Base-by-base conservation (phyloP, 2,329 filamentous ascomycete species). In the Diaporthe vexans region DNA sequence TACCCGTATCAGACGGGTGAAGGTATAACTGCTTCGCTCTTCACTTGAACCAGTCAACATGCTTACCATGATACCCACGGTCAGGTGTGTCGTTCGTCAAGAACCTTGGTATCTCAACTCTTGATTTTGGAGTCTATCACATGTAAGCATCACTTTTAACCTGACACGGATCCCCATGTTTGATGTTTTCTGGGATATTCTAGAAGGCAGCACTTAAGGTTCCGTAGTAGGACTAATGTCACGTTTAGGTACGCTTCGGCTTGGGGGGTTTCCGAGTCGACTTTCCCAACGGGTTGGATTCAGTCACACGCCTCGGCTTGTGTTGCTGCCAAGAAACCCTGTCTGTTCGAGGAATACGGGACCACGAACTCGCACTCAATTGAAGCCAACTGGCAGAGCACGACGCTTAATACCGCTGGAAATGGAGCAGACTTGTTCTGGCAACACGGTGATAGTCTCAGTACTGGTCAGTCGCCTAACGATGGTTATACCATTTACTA, bases 41-140 rank as follows among this genome's bases (percentile, higher is more conserved):
- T 51, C 8, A 15, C 35, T 3, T 10, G 10, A 56, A 29, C 72
- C 76, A 77, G 1, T 72, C 75, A 6, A 24, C 4, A 37, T 90
- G 89, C 75, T 87, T 87, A 3, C 90, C 89, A 79, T 79, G 81
- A 24, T 85, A 82, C 73, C 79, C 78, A 72, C 88, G 78, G 71
- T 88, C 90, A 77, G 89, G 89, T 21, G 77, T 85, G 19, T 86
- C 90, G 78, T 91, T 88, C 77, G 85, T 83, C 35, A 83, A 83
- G 76, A 89, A 89, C 76, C 81, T 90, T 13, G 84, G 79, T n/a
- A 85, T 90, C 40, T 77, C 83, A 11, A 87, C 85, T 29, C 83
- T 89, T 15, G 88, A 89, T 75, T 90, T 89, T 78, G 89, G 80
- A 1, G 82, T 81, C 0, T 82, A 84, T 69, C 83, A 85, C 70